Conservation (phyloP, 176 grass and related monocot species). For the sorghum (Sorghum bicolor) region Sorghum_bicolor_NCBIv3 NC_012875.2:53887001-53887500, state of each 20-base stretch:
- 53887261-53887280: neutral
- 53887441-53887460: constrained; percentile 16
- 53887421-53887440: neutral
- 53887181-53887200: neutral
- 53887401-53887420: constrained; percentile 57
- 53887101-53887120: constrained; percentile 29
- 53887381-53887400: constrained; percentile 81
- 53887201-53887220: neutral
- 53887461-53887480: constrained; percentile 5
- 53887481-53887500: neutral
- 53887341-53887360: constrained; percentile 84
- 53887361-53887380: constrained; percentile 80
- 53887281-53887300: constrained; percentile 37
- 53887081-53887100: constrained; percentile 27
- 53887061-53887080: neutral
- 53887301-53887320: constrained; percentile 88
- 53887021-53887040: constrained; percentile 25
- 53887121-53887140: constrained; percentile 12
- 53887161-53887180: neutral
- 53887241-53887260: neutral
- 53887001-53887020: constrained; percentile 40
- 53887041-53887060: constrained; percentile 17
- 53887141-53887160: constrained; percentile 7
- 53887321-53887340: constrained; percentile 72
- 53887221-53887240: neutral